Evolutionary conservation across 148 eudicot species (phyloP), one percentile per base, ranked within the genome.

Genomic region (Gaultheria prostrata): DNA sequence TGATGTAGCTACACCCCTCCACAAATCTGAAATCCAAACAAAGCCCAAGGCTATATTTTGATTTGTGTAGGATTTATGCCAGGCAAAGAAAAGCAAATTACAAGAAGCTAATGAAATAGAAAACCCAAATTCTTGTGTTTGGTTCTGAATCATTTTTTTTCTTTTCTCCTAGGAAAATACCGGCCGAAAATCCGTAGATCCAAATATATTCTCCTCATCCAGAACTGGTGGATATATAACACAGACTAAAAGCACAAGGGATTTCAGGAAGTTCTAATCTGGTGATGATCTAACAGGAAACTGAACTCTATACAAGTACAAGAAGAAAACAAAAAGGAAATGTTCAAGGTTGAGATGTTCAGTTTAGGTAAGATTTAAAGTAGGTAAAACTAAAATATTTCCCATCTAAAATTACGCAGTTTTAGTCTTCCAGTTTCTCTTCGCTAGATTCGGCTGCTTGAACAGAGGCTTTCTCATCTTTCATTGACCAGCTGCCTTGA

Each of bases 361-460:
- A 59, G 67, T 59, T 59, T 59, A n/a, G 26, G 12, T 24, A 24
- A 63, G 6, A 63, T 63, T 24, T 14, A 67, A 67, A 12, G 35
- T 12, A 28, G 39, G 18, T 30, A 28, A 67, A 30, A 28, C 35
- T 67, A 67, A 12, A 12, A 67, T 12, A 12, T 28, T 4, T 6
- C 17, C 35, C 72, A 13, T 13, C 1, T 67, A 67, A 13, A 67
- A 28, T 3, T 28, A 26, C 35, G 0, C 6, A 0, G 2, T 28
- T 67, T 67, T 54, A 67, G 18, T 15, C 81, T 53, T 85, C 84
- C 13, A 14, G 33, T 78, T 82, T 83, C 74, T 77, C 71, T 86
- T 82, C 87, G 1, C 39, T 63, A 13, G 65, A 69, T 74, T 80
- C 83, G 20, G 81, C 57, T 4, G 50, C 80, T 30, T 57, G 75